phyloP scores from a whole-genome alignment of 192 early-diverging fungal genomes.

The Mortierella hygrophila region DNA sequence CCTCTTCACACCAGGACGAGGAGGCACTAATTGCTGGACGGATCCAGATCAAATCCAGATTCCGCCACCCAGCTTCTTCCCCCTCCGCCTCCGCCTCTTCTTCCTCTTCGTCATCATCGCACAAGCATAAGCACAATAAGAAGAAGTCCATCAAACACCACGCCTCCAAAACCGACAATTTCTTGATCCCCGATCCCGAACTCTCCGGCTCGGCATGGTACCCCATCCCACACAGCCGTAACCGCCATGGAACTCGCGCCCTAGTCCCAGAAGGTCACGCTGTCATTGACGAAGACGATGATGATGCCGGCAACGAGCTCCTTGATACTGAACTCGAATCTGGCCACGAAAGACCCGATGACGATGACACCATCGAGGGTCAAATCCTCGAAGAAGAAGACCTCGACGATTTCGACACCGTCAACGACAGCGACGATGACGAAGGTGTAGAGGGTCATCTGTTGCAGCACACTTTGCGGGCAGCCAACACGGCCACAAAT shows the following conservation, averaged over 20 bases:
- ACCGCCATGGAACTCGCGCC: neutral
- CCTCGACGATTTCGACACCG: constrained; percentile 8
- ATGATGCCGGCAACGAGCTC: constrained; percentile 54
- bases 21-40: neutral
- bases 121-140: neutral
- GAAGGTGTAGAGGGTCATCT: neutral
- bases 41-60: constrained; percentile 9
- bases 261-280: constrained; percentile 20
- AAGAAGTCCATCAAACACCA: neutral
- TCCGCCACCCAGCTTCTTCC: neutral
- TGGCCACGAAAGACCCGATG: constrained; percentile 32
- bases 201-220: neutral
- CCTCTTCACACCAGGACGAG: neutral
- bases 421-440: neutral
- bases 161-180: neutral
- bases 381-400: constrained; percentile 43
- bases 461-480: neutral
- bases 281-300: constrained; percentile 44
- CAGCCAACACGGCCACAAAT: neutral
- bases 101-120: neutral
- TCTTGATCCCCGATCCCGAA: neutral
- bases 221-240: neutral
- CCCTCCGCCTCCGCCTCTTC: constrained; percentile 3
- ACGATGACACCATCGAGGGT: constrained; percentile 50
- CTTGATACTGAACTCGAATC: constrained; percentile 39